phyloP scores from a whole-genome alignment of 2,329 filamentous ascomycete genomes.

The Ceratocystis papillata region DNA sequence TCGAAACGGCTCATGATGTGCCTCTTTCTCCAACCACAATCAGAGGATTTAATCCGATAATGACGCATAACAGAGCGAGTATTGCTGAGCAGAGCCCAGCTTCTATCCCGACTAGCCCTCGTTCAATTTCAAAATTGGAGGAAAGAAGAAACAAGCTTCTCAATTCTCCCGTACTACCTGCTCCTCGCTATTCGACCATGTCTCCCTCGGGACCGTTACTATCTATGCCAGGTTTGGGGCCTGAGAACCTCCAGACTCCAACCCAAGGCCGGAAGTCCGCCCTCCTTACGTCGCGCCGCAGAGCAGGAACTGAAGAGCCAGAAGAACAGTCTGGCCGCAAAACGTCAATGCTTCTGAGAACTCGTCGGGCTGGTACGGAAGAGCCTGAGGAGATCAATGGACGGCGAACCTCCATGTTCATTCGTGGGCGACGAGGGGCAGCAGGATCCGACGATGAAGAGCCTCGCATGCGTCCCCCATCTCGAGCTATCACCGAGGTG shows the following conservation, averaged over 20 bases:
- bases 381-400: constrained; percentile 38
- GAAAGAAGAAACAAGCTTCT: constrained; percentile 43
- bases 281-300: constrained; percentile 39
- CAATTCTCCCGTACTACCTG: constrained; percentile 36
- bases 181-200: constrained; percentile 35
- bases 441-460: constrained; percentile 38
- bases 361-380: constrained; percentile 37
- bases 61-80: constrained; percentile 36
- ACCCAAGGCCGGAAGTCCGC: constrained; percentile 41
- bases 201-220: constrained; percentile 35
- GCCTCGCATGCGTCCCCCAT: constrained; percentile 44
- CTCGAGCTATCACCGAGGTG: constrained; percentile 48
- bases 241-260: constrained; percentile 12
- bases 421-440: constrained; percentile 39
- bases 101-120: constrained; percentile 37
- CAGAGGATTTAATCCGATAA: constrained; percentile 34
- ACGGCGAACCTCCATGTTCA: constrained; percentile 40
- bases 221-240: constrained; percentile 30
- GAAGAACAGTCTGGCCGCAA: constrained; percentile 38
- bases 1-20: constrained; percentile 26
- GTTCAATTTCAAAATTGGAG: constrained; percentile 42
- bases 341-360: constrained; percentile 35
- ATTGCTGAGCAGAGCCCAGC: constrained; percentile 35
- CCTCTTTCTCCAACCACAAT: constrained; percentile 39
- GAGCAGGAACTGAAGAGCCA: constrained; percentile 41